Evolutionary conservation across 306 rosid species (phyloP), one percentile per base, ranked within the genome.

Genomic region (Lablab purpureus): DNA sequence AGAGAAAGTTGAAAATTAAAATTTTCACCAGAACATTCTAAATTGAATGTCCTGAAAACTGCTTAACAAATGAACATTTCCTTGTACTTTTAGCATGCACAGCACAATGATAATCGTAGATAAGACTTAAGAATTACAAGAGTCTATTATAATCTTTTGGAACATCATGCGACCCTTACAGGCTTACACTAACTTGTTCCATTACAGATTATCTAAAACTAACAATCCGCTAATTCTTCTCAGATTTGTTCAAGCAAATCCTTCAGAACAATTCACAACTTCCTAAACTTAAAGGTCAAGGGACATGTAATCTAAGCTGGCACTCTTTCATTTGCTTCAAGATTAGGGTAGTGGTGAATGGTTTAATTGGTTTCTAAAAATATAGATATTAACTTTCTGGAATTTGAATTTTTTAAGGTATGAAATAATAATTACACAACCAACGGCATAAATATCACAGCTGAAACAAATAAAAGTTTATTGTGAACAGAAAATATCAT

Each of bases 381-480:
- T 30, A 30, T 27, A 59, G 19, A 28, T 5, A 25, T 56, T 12
- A 23, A 27, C 13, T 59, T 59, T 62, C 67, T 30, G 45, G 15
- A 60, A 60, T 60, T 2, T 15, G 1, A 34, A 17, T 65, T 34
- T n/a, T 32, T 62, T 12, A 8, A 17, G 21, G n/a, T 34, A 32
- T 7, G 0, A 25, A n/a, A 17, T n/a, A 63, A 63, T 63, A 63
- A 7, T n/a, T 25, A 46, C 10, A 47, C 60, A 49, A 28, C 43
- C 75, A 70, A 22, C 5, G 18, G 23, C 74, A 70, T 70, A 69
- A 68, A 68, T 4, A 23, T 17, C 25, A 47, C 59, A 28, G 46
- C 62, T 49, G n/a, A 40, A 40, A 40, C 45, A 40, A 10, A 7
- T 40, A 40, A 8, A 40, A 40, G 7, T 10, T 36, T 4, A 34